A percentile compares a stretch with the other conserved stretches of the same genome.
Evolutionary conservation across 1,284 basidiomycete genomes (phyloP).

Genomic region (Sanguinoderma infundibulare): DNA sequence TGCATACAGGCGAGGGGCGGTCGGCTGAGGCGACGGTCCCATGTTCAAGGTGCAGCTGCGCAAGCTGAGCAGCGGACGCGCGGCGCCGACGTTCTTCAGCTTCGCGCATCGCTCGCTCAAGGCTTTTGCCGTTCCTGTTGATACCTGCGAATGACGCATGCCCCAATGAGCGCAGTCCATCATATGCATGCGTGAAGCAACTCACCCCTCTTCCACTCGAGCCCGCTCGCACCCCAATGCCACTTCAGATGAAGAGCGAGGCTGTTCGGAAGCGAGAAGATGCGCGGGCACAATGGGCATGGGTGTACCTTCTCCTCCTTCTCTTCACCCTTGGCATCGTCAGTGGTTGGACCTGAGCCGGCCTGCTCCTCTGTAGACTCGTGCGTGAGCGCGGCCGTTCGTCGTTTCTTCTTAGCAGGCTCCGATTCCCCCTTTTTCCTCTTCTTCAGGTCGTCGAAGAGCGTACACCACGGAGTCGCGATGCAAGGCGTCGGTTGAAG

Average conservation of each 20-base stretch:
- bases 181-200: not conserved
- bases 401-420: not conserved
- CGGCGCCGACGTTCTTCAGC: not conserved
- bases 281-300: constrained; percentile 34
- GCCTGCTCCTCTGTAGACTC: not conserved
- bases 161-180: not conserved
- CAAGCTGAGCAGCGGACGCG: not conserved
- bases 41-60: not conserved
- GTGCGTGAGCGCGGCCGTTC: not conserved
- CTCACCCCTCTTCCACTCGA: constrained; percentile 28
- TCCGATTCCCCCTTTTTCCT: not conserved
- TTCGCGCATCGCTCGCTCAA: constrained; percentile 1
- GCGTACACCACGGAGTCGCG: constrained; percentile 15
- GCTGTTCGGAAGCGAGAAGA: constrained; percentile 34
- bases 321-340: not conserved
- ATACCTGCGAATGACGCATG: constrained; percentile 13
- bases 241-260: constrained; percentile 39
- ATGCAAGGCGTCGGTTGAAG: not conserved
- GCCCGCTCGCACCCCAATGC: constrained; percentile 31
- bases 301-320: not conserved
- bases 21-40: no score
- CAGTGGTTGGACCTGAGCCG: not conserved
- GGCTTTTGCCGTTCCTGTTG: constrained; percentile 16
- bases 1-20: not conserved
- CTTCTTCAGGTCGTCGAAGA: constrained; percentile 18